Evolutionary conservation across 169 alveolate genomes (phyloP).

Genomic region (Amoebophrya sp.): DNA sequence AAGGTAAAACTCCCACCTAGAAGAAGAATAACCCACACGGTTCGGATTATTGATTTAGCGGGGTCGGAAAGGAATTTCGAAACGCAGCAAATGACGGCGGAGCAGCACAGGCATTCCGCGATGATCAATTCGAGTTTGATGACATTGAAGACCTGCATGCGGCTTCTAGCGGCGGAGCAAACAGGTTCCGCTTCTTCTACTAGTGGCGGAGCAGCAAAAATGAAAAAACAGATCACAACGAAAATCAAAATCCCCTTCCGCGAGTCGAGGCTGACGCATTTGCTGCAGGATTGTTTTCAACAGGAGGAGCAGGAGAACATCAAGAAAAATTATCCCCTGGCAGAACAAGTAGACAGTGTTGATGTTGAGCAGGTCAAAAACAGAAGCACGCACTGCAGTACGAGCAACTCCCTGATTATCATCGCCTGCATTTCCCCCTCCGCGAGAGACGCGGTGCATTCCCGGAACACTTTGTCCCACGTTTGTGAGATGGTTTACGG

Average conservation of each 20-base stretch:
- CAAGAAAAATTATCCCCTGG: neutral
- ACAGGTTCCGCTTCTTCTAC: neutral
- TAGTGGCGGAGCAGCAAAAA: neutral
- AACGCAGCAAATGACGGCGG: neutral
- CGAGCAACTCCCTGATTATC: neutral
- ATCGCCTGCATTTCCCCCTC: neutral
- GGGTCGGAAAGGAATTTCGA: neutral
- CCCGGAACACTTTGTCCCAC: neutral
- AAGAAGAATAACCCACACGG: too few species aligned
- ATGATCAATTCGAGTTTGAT: neutral
- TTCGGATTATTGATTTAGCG: neutral
- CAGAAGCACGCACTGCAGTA: too few species aligned
- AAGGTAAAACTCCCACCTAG: too few species aligned
- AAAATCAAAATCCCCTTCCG: neutral
- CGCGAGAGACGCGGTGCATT: neutral
- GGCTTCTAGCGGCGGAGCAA: neutral
- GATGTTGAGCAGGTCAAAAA: too few species aligned
- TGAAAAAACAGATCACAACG: too few species aligned
- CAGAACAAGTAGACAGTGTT: too few species aligned
- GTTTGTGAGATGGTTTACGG: neutral
- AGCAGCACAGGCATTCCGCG: neutral
- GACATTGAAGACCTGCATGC: conserved; percentile 9
- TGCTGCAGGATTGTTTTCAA: conserved; percentile 15
- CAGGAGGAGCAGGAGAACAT: neutral
- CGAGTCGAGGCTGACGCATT: neutral